Percentiles rank a stretch among this genome's conserved stretches.
Conservation (phyloP, 2,329 filamentous ascomycete genomes). For the Blastomyces silverae region DNA sequence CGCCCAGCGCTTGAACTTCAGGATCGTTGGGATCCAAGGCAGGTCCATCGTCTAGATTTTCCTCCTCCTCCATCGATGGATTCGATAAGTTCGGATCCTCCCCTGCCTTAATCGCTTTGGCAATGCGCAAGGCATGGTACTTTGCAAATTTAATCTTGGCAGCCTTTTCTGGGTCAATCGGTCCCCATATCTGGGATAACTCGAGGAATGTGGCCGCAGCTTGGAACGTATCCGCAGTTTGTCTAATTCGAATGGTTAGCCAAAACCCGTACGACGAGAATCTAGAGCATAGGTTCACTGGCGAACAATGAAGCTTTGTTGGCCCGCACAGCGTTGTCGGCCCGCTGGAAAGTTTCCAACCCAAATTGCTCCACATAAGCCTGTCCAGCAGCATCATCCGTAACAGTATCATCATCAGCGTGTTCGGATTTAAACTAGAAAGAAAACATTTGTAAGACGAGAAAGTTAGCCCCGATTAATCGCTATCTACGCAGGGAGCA, state of each 20-base stretch:
- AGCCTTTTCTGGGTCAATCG: slow-evolving; percentile 64
- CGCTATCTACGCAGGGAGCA: slow-evolving; percentile 4
- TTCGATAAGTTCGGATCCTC: slow-evolving; percentile 90
- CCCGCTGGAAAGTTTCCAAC: slow-evolving; percentile 76
- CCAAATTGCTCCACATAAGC: slow-evolving; percentile 94
- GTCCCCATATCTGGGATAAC: slow-evolving; percentile 74
- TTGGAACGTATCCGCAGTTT: slow-evolving; percentile 90
- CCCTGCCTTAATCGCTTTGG: slow-evolving; percentile 82
- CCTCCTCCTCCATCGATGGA: slow-evolving; percentile 50
- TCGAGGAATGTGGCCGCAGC: slow-evolving; percentile 91
- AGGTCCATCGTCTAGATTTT: slow-evolving; percentile 44
- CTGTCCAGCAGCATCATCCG: slow-evolving; percentile 77
- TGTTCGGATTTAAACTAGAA: slow-evolving; percentile 64
- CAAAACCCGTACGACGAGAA: background rate
- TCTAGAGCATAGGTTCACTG: slow-evolving; percentile 16
- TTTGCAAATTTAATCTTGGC: slow-evolving; percentile 95
- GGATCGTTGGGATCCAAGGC: slow-evolving; percentile 58
- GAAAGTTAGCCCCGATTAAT: background rate
- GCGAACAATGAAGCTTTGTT: slow-evolving; percentile 72
- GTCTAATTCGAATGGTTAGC: slow-evolving; percentile 44
- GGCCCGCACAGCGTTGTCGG: slow-evolving; percentile 71
- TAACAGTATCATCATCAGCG: slow-evolving; percentile 70
- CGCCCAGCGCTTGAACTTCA: slow-evolving; percentile 53
- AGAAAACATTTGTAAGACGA: background rate
- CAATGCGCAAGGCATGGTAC: slow-evolving; percentile 86